Conservation (phyloP, 331 rosid genomes). For the Ulmus americana region DNA sequence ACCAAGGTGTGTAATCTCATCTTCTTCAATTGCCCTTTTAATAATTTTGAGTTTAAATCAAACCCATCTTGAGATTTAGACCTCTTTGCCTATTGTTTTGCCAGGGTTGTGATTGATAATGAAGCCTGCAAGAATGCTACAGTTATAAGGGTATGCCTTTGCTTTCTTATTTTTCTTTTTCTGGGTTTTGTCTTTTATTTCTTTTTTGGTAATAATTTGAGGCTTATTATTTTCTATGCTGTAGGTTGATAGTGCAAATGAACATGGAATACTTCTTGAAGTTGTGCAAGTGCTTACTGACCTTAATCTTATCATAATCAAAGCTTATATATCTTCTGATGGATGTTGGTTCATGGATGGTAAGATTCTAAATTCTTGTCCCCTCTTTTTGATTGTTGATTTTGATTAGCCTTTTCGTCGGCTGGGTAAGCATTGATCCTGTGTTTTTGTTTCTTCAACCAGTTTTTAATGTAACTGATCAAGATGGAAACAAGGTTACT, state of each 20-base stretch:
- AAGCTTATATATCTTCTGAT: conserved; percentile 91
- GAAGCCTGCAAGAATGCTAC: conserved; percentile 78
- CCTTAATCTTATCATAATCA: conserved; percentile 63
- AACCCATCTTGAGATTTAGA: conserved; percentile 15
- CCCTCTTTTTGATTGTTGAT: background rate
- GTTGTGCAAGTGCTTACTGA: conserved; percentile 87
- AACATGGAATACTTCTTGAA: conserved; percentile 80
- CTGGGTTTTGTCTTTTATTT: conserved; percentile 9
- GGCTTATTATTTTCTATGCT: conserved; percentile 18
- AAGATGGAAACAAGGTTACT: conserved; percentile 80
- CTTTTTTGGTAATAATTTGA: conserved; percentile 5
- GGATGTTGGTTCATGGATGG: conserved; percentile 99
- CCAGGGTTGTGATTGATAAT: conserved; percentile 94
- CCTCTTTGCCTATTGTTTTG: conserved; percentile 22
- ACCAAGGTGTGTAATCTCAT: conserved; percentile 52
- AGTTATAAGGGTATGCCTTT: conserved; percentile 67
- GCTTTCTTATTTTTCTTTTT: conserved; percentile 7
- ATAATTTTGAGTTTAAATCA: conserved; percentile 8
- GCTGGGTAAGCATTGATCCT: conserved; percentile 6
- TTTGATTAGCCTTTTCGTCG: too few relatives aligned
- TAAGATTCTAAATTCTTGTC: conserved; percentile 19
- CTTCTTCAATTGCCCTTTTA: conserved; percentile 21
- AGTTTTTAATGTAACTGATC: conserved; percentile 92
- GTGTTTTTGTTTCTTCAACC: conserved; percentile 14
- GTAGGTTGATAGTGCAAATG: conserved; percentile 91